Conservation (phyloP, 2,329 filamentous ascomycete species). For the Cladosporium oxysporum region DNA sequence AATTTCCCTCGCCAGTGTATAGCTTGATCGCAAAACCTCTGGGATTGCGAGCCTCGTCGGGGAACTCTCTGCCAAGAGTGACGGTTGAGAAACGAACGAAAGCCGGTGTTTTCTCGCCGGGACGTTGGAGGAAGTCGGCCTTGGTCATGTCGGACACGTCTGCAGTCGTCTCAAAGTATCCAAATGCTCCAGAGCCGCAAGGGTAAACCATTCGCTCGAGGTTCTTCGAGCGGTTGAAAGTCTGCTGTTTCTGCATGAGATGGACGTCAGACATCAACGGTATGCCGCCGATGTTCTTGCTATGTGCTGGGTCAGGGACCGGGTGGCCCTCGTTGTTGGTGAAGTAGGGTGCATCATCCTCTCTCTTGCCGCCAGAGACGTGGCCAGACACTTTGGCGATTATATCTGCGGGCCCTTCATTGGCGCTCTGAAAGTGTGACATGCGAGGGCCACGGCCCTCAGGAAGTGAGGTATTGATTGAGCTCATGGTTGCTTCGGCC, state of each 20-base stretch:
- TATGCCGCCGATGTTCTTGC: slow-evolving; percentile 56
- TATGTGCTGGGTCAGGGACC: slow-evolving; percentile 52
- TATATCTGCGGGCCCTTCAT: slow-evolving; percentile 56
- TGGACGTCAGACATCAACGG: slow-evolving; percentile 54
- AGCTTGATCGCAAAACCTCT: slow-evolving; percentile 55
- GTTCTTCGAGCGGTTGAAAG: slow-evolving; percentile 58
- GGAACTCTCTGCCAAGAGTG: slow-evolving; percentile 45
- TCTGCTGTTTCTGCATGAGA: slow-evolving; percentile 57
- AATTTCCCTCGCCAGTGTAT: slow-evolving; percentile 52
- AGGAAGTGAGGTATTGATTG: slow-evolving; percentile 10
- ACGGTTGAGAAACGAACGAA: slow-evolving; percentile 51
- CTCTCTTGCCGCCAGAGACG: slow-evolving; percentile 47
- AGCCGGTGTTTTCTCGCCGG: slow-evolving; percentile 46
- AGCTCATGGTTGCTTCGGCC: slow-evolving; percentile 10
- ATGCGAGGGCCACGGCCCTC: slow-evolving; percentile 12
- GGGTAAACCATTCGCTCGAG: slow-evolving; percentile 44
- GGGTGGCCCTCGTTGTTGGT: slow-evolving; percentile 58
- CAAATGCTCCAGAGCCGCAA: slow-evolving; percentile 48
- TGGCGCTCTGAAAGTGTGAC: slow-evolving; percentile 48
- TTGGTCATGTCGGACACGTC: slow-evolving; percentile 41
- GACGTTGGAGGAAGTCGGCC: slow-evolving; percentile 44
- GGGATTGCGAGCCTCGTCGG: slow-evolving; percentile 50
- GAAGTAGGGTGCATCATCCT: slow-evolving; percentile 55
- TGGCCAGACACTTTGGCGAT: slow-evolving; percentile 54
- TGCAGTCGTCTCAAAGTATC: slow-evolving; percentile 49